A percentile compares a stretch with the other conserved stretches of the same genome.
phyloP scores from a whole-genome alignment of 2,329 filamentous ascomycete species.

The Emergomyces africanus region DNA sequence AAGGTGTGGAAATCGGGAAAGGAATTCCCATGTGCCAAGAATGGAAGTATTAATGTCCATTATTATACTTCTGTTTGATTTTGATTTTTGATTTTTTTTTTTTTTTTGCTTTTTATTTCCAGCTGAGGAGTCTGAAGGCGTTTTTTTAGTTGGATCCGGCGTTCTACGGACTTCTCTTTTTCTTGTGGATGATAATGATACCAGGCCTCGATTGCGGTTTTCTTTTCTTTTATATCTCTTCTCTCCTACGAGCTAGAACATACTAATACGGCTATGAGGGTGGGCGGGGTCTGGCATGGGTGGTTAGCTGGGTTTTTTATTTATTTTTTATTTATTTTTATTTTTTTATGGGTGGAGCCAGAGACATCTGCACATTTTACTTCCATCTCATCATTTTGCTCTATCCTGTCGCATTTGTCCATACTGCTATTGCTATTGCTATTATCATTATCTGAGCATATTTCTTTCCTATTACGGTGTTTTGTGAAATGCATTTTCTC shows the following conservation, averaged over 20 bases:
- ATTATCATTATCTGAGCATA: not conserved
- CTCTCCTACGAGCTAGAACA: not conserved
- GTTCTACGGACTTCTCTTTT: not conserved
- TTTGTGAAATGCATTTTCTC: not conserved
- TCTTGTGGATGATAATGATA: conserved; percentile 1
- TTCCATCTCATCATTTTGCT: not conserved
- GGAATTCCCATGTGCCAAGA: not conserved
- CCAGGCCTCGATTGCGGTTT: not conserved
- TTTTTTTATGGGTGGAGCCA: too few relatives aligned
- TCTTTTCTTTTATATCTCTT: not conserved
- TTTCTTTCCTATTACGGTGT: too few relatives aligned
- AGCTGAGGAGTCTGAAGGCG: conserved; percentile 1
- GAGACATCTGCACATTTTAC: not conserved
- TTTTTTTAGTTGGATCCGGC: not conserved
- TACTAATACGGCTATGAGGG: not conserved
- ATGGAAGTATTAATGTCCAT: not conserved
- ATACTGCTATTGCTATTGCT: not conserved
- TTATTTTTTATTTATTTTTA: not conserved
- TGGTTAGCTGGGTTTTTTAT: not conserved
- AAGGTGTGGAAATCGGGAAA: not conserved
- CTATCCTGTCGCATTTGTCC: not conserved
- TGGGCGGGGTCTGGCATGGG: not conserved
- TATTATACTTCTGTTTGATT: not conserved
- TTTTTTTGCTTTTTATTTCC: not conserved
- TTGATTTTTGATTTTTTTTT: not conserved